Percentiles rank a stretch among this genome's conserved stretches.
These are phyloP conservation scores for Eudorina sp. DNA, from an alignment of 139 green algal genomes.

Conservation along the genomic window DNA sequence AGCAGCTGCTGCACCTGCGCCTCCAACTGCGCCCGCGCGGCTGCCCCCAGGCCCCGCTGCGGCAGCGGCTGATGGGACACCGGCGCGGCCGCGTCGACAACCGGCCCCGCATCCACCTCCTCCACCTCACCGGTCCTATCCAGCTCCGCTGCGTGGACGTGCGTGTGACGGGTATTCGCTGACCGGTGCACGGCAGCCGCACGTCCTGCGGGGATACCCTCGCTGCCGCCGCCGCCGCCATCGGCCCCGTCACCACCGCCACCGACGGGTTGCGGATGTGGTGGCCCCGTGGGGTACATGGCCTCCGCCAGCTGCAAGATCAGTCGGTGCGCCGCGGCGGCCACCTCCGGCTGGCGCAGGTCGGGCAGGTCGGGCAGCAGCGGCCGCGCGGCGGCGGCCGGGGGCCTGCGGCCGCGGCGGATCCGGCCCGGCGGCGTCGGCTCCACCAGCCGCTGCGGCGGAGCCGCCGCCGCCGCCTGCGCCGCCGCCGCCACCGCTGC, in stretches of 20 bases:
- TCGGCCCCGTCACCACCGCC: too few relatives aligned
- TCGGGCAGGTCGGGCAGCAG: conserved; percentile 22
- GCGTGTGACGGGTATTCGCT: too few relatives aligned
- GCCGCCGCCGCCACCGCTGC: not conserved
- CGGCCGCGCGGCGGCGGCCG: not conserved
- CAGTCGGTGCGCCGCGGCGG: conserved; percentile 14
- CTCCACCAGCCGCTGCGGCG: not conserved
- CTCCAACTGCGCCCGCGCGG: not conserved
- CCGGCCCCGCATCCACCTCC: not conserved
- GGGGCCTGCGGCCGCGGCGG: conserved; percentile 15
- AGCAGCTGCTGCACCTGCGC: not conserved
- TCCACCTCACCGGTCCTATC: too few relatives aligned
- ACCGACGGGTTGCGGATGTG: too few relatives aligned
- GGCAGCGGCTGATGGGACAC: not conserved
- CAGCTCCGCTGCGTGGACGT: too few relatives aligned
- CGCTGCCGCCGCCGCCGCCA: not conserved
- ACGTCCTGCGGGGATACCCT: too few relatives aligned
- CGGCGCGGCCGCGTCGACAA: not conserved
- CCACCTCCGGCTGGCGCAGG: not conserved
- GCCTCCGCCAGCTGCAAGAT: conserved; percentile 25
- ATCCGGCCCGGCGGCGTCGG: not conserved
- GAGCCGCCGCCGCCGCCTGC: not conserved
- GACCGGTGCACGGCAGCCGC: not conserved
- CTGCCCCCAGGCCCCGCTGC: not conserved
- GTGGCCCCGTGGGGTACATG: conserved; percentile 11